Base-by-base conservation (phyloP, 164 flowering plant species). In the Hamamelis virginiana region DNA sequence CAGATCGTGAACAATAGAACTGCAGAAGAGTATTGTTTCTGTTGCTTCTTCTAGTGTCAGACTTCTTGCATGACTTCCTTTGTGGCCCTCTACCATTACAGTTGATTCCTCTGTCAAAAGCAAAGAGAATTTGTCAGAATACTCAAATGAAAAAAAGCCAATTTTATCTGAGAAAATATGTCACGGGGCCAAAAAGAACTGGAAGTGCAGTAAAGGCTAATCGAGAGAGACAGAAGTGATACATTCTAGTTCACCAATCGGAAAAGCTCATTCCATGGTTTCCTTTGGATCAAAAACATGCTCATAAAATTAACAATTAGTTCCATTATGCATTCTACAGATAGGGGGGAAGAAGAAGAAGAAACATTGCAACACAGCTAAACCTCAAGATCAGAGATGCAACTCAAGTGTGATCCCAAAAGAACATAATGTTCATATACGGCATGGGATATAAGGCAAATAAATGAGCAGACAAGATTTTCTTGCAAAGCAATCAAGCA, bases 1-100 rank as follows among this genome's bases (percentile, higher is more conserved):
- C 50, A 96, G 75, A 80, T 86, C 77, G 45, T 96, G 96, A 71
- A 91, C 81, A 52, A 92, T 87, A 33, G 99, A 91, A 69, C 87
- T 87, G 84, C 99, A 96, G 80, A 95, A 92, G 41, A 90, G 95
- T 59, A 92, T 87, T 22, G 94, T 78, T 71, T 96, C 99, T 0
- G 95, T 89, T 59, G 98, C 98, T 86, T 92, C 99, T 66, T 96
- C 96, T 65, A 92, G 82, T 2, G 95, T 89, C 18, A 90, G 77
- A 85, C 93, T 92, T 86, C 85, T 86, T 15, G 75, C 45, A 62
- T 71, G 73, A 21, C 74, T 83, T 70, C 89, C 82, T 60, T 70
- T 79, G 1, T 67, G 80, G 51, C 80, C 80, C 71, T 80, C 89
- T 1, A 84, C 82, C 72, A 75, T 45, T 8, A 86, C 84, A 6